Evolutionary conservation across 2,329 filamentous ascomycete species (phyloP), one percentile per base, ranked within the genome.

Genomic region (Plenodomus tracheiphilus): DNA sequence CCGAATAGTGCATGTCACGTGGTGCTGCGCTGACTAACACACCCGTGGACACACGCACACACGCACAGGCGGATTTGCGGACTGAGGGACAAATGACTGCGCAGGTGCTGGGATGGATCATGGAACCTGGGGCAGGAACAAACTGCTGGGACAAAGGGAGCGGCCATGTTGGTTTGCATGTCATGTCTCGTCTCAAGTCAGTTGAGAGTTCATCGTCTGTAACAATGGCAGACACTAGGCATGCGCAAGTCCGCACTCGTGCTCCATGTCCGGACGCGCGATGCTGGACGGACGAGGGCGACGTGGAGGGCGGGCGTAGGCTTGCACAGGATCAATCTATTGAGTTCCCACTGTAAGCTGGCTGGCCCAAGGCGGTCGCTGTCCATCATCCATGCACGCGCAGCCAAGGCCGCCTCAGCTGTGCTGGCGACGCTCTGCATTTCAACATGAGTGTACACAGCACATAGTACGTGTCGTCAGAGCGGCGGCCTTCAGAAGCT

Each of bases 261-360:
- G 22, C 22, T 25, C 22, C 22, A n/a, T n/a, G n/a, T n/a, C n/a
- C n/a, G n/a, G n/a, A n/a, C n/a, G n/a, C n/a, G n/a, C n/a, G n/a
- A n/a, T n/a, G n/a, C n/a, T 10, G 11, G 11, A 11, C 28, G 28
- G 28, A 32, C 11, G 28, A 32, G 28, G 28, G 15, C 28, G 13
- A 32, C 28, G 28, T 32, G 28, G n/a, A n/a, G n/a, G n/a, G n/a
- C n/a, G n/a, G 28, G 28, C 37, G 8, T 34, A 21, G 34, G 19
- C 41, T 15, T 38, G 22, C 19, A 43, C 30, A 25, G 34, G 41
- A 35, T 21, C 41, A 35, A 43, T 43, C 7, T 43, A 37, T 37
- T 43, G 39, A 30, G 41, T 43, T 36, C 41, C 41, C 41, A 43
- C 39, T 25, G 39, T 41, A 25, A 41, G 21, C 39, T 17, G 28